Evolutionary conservation across 1,284 basidiomycete genomes (phyloP).

Genomic region (Ustilago crameri): DNA sequence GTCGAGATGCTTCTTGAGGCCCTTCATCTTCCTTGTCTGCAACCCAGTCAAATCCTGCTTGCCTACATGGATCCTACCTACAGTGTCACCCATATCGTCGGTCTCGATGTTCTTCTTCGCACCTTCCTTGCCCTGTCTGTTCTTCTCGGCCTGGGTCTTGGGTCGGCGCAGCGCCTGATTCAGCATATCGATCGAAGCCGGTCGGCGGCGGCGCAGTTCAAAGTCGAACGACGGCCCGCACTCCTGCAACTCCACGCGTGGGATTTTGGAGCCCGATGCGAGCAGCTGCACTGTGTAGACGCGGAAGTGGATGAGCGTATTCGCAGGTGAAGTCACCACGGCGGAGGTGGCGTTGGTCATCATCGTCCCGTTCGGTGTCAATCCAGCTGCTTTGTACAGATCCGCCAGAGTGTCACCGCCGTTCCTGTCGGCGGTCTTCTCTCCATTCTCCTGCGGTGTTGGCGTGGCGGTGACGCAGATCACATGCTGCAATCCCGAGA

Average conservation of each 20-base stretch:
- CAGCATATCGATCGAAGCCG: slow-evolving; percentile 81
- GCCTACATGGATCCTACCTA: slow-evolving; percentile 87
- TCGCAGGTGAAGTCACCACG: slow-evolving; percentile 70
- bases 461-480: slow-evolving; percentile 72
- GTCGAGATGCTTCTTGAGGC: slow-evolving; percentile 73
- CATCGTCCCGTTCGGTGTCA: slow-evolving; percentile 67
- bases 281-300: slow-evolving; percentile 83
- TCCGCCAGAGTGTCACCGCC: slow-evolving; percentile 41
- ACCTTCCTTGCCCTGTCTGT: slow-evolving; percentile 77
- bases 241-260: slow-evolving; percentile 79
- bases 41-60: slow-evolving; percentile 88
- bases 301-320: slow-evolving; percentile 85
- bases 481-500: slow-evolving; percentile 86
- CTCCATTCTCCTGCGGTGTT: background rate
- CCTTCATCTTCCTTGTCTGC: slow-evolving; percentile 93
- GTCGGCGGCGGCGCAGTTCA: slow-evolving; percentile 78
- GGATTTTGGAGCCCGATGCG: slow-evolving; percentile 71
- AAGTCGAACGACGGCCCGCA: slow-evolving; percentile 95
- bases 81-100: slow-evolving; percentile 96
- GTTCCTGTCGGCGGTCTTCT: background rate
- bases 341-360: slow-evolving; percentile 63
- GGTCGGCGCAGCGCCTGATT: slow-evolving; percentile 84
- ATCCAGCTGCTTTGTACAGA: slow-evolving; percentile 58
- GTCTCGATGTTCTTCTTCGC: slow-evolving; percentile 88
- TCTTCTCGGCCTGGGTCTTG: slow-evolving; percentile 79